A percentile compares a stretch with the other conserved stretches of the same genome.
Evolutionary conservation across 2,329 filamentous ascomycete genomes (phyloP).

Genomic region (Diplocarpon rosae): DNA sequence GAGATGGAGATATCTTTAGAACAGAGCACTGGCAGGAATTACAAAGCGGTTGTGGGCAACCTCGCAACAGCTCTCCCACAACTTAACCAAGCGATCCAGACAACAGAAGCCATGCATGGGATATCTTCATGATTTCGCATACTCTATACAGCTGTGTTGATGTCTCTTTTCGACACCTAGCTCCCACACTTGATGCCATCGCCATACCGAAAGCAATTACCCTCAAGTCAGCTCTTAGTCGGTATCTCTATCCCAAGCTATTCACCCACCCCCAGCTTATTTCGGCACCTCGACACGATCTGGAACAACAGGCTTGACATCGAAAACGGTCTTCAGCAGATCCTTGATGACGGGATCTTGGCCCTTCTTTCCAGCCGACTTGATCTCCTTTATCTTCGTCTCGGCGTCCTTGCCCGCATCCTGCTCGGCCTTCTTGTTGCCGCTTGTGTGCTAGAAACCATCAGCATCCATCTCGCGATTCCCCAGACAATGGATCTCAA

Average conservation of each 20-base stretch:
- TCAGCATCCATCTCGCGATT: constrained; percentile 6
- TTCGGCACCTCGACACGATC: constrained; percentile 26
- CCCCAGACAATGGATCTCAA: neutral
- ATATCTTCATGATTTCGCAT: constrained; percentile 19
- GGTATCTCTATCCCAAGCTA: too few relatives aligned
- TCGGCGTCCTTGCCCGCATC: constrained; percentile 75
- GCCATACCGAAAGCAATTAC: neutral
- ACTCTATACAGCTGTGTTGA: constrained; percentile 21
- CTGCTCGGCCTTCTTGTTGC: constrained; percentile 73
- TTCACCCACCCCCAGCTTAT: constrained; percentile 6
- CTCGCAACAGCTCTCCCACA: too few relatives aligned
- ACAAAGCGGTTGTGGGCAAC: neutral
- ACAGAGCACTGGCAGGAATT: neutral
- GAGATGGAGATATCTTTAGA: neutral
- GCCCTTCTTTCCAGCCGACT: constrained; percentile 66
- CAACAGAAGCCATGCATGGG: constrained; percentile 2
- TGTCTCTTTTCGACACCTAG: neutral
- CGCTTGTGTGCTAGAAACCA: constrained; percentile 68
- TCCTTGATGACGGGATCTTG: constrained; percentile 73
- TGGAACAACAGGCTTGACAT: constrained; percentile 64
- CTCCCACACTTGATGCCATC: neutral
- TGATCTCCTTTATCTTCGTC: constrained; percentile 70
- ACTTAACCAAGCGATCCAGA: neutral
- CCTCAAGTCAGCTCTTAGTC: too few relatives aligned
- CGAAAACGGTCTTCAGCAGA: constrained; percentile 73